phyloP scores from a whole-genome alignment of 2,329 filamentous ascomycete genomes.

The Pseudomassariella vexata region DNA sequence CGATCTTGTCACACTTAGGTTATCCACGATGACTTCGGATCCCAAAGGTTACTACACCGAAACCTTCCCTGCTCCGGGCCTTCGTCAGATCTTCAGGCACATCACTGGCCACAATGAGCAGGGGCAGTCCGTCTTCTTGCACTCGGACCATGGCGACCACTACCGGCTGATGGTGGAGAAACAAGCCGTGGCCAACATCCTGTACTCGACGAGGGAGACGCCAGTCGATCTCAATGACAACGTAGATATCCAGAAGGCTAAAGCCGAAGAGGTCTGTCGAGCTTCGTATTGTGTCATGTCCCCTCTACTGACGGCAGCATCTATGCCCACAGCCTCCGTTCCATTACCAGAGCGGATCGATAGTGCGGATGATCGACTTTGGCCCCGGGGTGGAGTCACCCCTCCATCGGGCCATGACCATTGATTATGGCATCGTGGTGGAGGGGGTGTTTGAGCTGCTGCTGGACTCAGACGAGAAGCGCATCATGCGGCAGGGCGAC shows the following conservation, averaged over 20 bases:
- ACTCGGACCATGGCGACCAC: constrained; percentile 21
- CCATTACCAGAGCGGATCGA: constrained; percentile 6
- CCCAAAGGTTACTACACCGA: no score
- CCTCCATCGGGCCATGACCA: constrained; percentile 9
- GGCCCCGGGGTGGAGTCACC: constrained; percentile 7
- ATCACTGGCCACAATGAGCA: constrained; percentile 13
- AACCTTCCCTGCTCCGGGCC: no score
- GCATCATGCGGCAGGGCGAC: constrained; percentile 13
- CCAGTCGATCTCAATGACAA: constrained; percentile 18
- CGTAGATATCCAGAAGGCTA: constrained; percentile 14
- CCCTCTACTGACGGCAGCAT: rapidly evolving
- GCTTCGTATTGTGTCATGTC: no score
- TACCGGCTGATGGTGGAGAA: constrained; percentile 16
- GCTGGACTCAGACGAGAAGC: constrained; percentile 14
- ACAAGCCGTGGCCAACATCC: constrained; percentile 20
- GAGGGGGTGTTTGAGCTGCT: constrained; percentile 13
- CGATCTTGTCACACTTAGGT: no score
- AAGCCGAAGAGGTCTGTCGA: constrained; percentile 5
- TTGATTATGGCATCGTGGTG: constrained; percentile 14
- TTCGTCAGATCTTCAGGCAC: constrained; percentile 10
- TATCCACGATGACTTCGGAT: no score
- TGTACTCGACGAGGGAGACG: constrained; percentile 19
- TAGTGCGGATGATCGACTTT: constrained; percentile 16
- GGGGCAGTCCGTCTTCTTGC: constrained; percentile 19
- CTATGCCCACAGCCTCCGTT: constrained; percentile 3